Evolutionary conservation across 192 early-diverging fungal species (phyloP).

Genomic region (Gamsiella multidivaricata): DNA sequence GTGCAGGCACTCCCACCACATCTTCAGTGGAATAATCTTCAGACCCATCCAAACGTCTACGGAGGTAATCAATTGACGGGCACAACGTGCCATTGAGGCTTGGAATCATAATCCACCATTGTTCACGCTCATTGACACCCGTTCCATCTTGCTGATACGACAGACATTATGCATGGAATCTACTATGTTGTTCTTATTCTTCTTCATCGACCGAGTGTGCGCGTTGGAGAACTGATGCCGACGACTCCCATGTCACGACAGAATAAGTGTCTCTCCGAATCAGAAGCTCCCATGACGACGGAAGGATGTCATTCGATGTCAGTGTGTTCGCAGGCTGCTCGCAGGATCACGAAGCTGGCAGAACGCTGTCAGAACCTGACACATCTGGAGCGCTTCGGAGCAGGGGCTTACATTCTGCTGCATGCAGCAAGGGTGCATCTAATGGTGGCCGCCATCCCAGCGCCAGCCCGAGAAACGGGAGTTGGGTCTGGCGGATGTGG

Average conservation of each 20-base stretch:
- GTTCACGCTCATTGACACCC: not conserved
- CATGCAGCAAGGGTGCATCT: conserved; percentile 15
- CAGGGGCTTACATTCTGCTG: conserved; percentile 10
- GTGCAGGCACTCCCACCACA: conserved; percentile 16
- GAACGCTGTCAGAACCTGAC: conserved; percentile 6
- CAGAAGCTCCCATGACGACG: not conserved
- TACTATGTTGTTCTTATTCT: conserved; percentile 14
- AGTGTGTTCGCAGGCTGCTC: conserved; percentile 13
- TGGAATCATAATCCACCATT: too few relatives aligned
- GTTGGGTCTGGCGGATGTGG: not conserved
- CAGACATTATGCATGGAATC: conserved; percentile 14
- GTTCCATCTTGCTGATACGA: not conserved
- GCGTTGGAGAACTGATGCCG: conserved; percentile 5
- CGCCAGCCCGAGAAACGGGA: not conserved
- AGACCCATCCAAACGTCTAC: conserved; percentile 5
- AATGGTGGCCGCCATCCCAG: conserved; percentile 4
- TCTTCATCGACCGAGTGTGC: conserved; percentile 14
- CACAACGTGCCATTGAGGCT: too few relatives aligned
- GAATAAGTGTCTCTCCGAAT: not conserved
- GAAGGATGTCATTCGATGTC: conserved; percentile 21
- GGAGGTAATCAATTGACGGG: conserved; percentile 1
- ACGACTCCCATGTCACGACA: not conserved
- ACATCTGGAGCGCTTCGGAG: conserved; percentile 18
- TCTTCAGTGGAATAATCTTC: conserved; percentile 11
- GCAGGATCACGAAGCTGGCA: conserved; percentile 16